phyloP scores from a whole-genome alignment of 139 green algal genomes.

The Chlamydomonas sphaeroides region DNA sequence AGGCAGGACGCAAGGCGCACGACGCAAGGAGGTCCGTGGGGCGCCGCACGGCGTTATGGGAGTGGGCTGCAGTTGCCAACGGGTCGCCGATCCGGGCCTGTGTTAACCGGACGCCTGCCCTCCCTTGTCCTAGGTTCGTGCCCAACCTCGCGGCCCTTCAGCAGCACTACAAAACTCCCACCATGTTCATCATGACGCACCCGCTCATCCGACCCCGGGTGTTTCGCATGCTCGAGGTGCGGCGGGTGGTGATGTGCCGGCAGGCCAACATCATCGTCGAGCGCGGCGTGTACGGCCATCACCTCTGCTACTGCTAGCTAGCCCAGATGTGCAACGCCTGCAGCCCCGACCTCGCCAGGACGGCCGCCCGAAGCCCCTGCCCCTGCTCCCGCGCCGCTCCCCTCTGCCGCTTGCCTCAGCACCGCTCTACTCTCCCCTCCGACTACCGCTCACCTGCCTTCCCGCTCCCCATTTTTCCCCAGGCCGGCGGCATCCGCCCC shows the following conservation, averaged over 20 bases:
- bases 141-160: background rate
- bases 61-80: background rate
- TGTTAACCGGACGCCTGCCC: too few relatives aligned
- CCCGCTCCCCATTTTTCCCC: background rate
- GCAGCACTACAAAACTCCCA: background rate
- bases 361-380: too few relatives aligned
- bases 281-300: background rate
- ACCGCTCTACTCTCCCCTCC: background rate
- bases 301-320: too few relatives aligned
- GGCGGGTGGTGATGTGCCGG: background rate
- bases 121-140: background rate
- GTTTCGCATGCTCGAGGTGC: conserved; percentile 11
- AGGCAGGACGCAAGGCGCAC: too few relatives aligned
- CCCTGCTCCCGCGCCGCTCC: too few relatives aligned
- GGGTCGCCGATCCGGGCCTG: background rate
- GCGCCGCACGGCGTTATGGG: too few relatives aligned
- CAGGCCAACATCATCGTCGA: too few relatives aligned
- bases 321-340: too few relatives aligned
- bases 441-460: background rate
- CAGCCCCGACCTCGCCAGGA: too few relatives aligned
- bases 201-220: conserved; percentile 11
- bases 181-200: conserved; percentile 21
- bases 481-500: conserved; percentile 24
- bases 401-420: background rate
- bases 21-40: too few relatives aligned